Evolutionary conservation across 352 stramenopile genomes (phyloP).

Genomic region (Globisporangium perplexum): DNA sequence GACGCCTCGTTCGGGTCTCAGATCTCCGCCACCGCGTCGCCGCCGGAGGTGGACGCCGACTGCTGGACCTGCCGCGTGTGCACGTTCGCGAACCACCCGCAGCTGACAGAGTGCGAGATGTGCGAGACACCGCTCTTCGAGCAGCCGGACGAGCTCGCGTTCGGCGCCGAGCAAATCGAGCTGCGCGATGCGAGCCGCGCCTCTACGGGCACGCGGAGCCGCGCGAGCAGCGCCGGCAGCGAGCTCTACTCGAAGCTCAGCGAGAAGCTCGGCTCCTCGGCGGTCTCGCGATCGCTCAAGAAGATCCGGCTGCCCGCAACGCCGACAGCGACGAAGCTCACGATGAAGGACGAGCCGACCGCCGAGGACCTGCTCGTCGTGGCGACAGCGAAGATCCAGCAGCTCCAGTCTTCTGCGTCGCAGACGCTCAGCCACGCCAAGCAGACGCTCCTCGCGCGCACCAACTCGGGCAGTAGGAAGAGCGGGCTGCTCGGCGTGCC

Average conservation of each 20-base stretch:
- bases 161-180: slow-evolving; percentile 14
- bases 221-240: slow-evolving; percentile 6
- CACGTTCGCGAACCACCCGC: slow-evolving; percentile 74
- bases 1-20: slow-evolving; percentile 3
- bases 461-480: slow-evolving; percentile 3
- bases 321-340: slow-evolving; percentile 37
- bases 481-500: slow-evolving; percentile 15
- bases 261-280: slow-evolving; percentile 16
- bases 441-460: slow-evolving; percentile 26
- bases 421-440: slow-evolving; percentile 29
- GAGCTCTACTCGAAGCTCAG: slow-evolving; percentile 25
- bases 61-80: slow-evolving; percentile 69
- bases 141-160: slow-evolving; percentile 10
- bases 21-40: not conserved
- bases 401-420: slow-evolving; percentile 31
- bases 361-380: slow-evolving; percentile 56
- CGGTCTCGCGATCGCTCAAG: slow-evolving; percentile 34
- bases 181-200: not conserved
- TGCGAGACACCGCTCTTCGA: slow-evolving; percentile 40
- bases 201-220: not conserved
- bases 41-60: not conserved
- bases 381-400: slow-evolving; percentile 45
- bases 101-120: slow-evolving; percentile 66
- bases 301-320: slow-evolving; percentile 38
- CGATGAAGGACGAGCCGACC: slow-evolving; percentile 51